Evolutionary conservation across 495 filamentous ascomycete genomes (phyloP).

Genomic region (Astrothelium subdiscretum): DNA sequence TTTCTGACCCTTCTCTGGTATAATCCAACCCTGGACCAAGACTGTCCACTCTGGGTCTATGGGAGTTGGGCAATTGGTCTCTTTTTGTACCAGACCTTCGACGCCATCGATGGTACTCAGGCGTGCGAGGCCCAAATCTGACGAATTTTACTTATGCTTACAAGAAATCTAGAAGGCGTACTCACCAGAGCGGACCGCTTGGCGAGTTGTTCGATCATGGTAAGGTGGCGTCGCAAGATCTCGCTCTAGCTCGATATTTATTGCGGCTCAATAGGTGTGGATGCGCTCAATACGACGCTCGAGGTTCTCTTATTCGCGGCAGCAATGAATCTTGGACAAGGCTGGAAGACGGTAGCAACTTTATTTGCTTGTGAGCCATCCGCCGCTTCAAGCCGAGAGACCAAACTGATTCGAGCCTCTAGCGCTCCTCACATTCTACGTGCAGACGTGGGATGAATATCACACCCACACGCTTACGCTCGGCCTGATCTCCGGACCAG

Average conservation of each 20-base stretch:
- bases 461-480: constrained; percentile 92
- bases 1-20: constrained; percentile 92
- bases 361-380: constrained; percentile 63
- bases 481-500: constrained; percentile 84
- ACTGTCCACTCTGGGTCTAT: constrained; percentile 94
- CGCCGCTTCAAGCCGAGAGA: constrained; percentile 17
- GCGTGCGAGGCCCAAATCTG: constrained; percentile 45
- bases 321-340: constrained; percentile 83
- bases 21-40: constrained; percentile 82
- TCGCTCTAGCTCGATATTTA: constrained; percentile 5
- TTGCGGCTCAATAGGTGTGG: constrained; percentile 48
- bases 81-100: constrained; percentile 96
- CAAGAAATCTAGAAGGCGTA: constrained; percentile 52
- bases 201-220: constrained; percentile 97
- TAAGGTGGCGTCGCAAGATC: constrained; percentile 24
- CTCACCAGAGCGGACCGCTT: constrained; percentile 81
- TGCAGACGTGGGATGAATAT: constrained; percentile 99
- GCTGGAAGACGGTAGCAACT: constrained; percentile 75
- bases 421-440: constrained; percentile 85
- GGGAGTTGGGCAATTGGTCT: constrained; percentile 77
- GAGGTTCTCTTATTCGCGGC: constrained; percentile 85
- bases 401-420: background rate
- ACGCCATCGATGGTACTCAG: constrained; percentile 90
- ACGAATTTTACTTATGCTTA: background rate
- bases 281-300: constrained; percentile 90